Evolutionary conservation across 169 alveolate species (phyloP).

Genomic region (Plasmodium malariae): DNA sequence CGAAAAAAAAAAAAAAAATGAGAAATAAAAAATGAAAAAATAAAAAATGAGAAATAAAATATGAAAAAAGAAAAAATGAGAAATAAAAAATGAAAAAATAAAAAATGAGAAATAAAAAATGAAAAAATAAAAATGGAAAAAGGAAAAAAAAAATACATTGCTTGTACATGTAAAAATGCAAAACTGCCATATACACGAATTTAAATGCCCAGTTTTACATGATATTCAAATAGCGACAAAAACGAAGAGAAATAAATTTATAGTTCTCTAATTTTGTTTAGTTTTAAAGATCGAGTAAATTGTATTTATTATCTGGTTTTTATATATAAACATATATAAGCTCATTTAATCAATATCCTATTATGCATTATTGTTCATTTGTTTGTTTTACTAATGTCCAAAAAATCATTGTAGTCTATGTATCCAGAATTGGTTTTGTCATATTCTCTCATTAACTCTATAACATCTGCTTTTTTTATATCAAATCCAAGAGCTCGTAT

Average conservation of each 20-base stretch:
- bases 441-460: conserved; percentile 90
- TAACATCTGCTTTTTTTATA: conserved; percentile 96
- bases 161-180: not conserved
- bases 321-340: not conserved
- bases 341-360: not conserved
- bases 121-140: too few relatives aligned
- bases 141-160: not conserved
- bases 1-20: not conserved
- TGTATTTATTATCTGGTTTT: too few relatives aligned
- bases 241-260: too few relatives aligned
- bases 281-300: too few relatives aligned
- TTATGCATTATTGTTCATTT: conserved; percentile 55
- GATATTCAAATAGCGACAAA: too few relatives aligned
- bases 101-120: too few relatives aligned
- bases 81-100: not conserved
- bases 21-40: conserved; percentile 1
- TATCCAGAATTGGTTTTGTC: conserved; percentile 90
- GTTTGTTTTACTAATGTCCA: conserved; percentile 85
- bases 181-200: not conserved
- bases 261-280: too few relatives aligned
- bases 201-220: too few relatives aligned
- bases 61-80: not conserved
- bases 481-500: conserved; percentile 99
- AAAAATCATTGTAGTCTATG: conserved; percentile 88
- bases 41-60: too few relatives aligned